phyloP scores from a whole-genome alignment of 129 eudicot species.

The Logfia minima region DNA sequence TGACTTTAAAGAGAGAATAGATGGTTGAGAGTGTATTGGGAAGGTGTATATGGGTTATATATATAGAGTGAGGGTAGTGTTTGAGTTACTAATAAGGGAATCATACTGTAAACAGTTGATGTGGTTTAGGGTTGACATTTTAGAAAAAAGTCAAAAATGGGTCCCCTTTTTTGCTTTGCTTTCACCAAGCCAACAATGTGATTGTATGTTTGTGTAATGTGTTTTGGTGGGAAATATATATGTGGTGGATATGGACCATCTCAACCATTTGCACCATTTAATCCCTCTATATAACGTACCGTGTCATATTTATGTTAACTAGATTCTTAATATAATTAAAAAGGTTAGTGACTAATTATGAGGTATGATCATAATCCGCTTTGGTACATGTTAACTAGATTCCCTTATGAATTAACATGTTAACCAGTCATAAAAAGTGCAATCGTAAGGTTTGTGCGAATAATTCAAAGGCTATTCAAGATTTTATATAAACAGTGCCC shows the following conservation, averaged over 20 bases:
- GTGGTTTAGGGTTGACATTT: conserved; percentile 29
- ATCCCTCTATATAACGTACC: no score
- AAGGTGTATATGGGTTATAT: conserved; percentile 12
- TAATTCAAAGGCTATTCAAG: not conserved
- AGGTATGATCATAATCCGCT: not conserved
- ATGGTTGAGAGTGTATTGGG: conserved; percentile 6
- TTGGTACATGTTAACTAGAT: no score
- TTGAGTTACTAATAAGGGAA: conserved; percentile 13
- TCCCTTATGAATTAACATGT: no score
- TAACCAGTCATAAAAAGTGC: not conserved
- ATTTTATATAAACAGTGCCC: not conserved
- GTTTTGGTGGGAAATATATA: conserved; percentile 5
- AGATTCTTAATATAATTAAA: not conserved
- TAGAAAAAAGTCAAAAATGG: conserved; percentile 23
- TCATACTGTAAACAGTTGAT: conserved; percentile 6
- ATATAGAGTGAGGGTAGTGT: not conserved
- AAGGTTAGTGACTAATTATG: not conserved
- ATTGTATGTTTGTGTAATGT: conserved; percentile 25
- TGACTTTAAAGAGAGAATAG: conserved; percentile 26
- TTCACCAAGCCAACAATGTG: conserved; percentile 41
- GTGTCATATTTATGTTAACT: not conserved
- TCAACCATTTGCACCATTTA: conserved; percentile 8
- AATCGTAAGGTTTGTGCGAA: not conserved
- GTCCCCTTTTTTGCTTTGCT: conserved; percentile 28
- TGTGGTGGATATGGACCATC: conserved; percentile 28